These are phyloP conservation scores for Ophiostoma ips DNA, from an alignment of 2,329 filamentous ascomycete genomes.

Conservation along the genomic window DNA sequence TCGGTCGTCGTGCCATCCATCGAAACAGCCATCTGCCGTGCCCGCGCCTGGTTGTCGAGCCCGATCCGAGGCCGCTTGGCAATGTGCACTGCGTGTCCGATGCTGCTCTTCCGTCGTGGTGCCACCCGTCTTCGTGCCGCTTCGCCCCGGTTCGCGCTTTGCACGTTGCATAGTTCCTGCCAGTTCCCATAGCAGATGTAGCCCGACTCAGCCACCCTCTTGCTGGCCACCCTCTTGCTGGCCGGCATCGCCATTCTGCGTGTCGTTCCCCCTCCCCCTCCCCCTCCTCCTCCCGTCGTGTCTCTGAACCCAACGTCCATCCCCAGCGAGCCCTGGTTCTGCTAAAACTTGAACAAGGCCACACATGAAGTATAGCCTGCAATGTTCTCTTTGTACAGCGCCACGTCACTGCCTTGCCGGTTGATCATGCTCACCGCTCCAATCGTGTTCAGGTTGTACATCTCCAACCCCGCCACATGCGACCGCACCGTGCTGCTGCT, in stretches of 20 bases:
- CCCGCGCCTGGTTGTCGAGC: neutral
- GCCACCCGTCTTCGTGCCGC: neutral
- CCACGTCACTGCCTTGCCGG: constrained; percentile 11
- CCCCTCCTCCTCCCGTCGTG: neutral
- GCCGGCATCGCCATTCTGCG: too few relatives aligned
- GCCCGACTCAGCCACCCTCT: neutral
- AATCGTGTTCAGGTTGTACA: constrained; percentile 35
- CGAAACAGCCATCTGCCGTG: neutral
- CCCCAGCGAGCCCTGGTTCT: constrained; percentile 8
- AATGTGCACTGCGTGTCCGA: neutral
- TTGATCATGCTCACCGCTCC: constrained; percentile 18
- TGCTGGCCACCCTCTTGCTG: too few relatives aligned
- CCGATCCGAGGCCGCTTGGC: neutral
- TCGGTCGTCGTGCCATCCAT: neutral
- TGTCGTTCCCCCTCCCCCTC: neutral
- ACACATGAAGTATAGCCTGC: constrained; percentile 16
- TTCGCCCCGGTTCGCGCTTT: neutral
- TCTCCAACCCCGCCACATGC: constrained; percentile 12
- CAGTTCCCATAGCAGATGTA: constrained; percentile 10
- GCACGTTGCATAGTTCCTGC: constrained; percentile 5
- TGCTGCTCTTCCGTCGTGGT: neutral
- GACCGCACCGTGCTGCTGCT: neutral
- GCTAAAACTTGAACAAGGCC: constrained; percentile 14
- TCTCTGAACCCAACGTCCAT: neutral
- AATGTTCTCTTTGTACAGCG: constrained; percentile 12